Evolutionary conservation across 805 yeast genomes (phyloP), one percentile per base, ranked within the genome.

Genomic region (Zygosaccharomyces bailii): DNA sequence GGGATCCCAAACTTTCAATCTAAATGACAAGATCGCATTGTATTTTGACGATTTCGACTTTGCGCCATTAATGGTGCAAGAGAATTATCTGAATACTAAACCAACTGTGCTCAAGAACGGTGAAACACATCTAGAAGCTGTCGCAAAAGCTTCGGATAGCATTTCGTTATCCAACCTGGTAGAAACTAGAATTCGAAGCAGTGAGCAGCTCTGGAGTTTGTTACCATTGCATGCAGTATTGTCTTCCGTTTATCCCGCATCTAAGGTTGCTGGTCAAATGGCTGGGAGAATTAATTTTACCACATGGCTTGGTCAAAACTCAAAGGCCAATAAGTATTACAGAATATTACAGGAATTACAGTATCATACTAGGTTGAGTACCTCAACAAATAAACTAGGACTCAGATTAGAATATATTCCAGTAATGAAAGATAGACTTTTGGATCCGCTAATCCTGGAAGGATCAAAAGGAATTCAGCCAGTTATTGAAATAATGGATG

Each of bases 1-100:
- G 14, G 69, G 69, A 2, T 44, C 75, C 71, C 14, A 68, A 66
- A 53, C 68, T 77, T 74, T 76, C 45, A 72, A 81, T 2, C 63
- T 91, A 50, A 84, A 82, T 63, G 96, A 88, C 51, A 86, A 88
- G 60, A 82, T 91, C 57, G 91, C 86, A 55, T 73, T 88, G 42
- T 93, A 89, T 61, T 93, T 93, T 71, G 89, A 88, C 65, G 99
- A 93, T 66, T 86, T 87, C 66, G 96, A 89, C 60, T 84, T 93
- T 61, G 82, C 95, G 1, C 98, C 99, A 4, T 72, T 91, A 49
- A 91, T 93, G 98, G 78, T 93, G 42, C 97, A 91, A 60, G 99
- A 93, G 63, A 93, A 93, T 67, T 93, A 93, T 61, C 65, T 87
- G 39, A 68, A 67, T 27, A 82, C 95, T 0, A 69, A 69, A 32